These are phyloP conservation scores for Hymenoscyphus scutula DNA, from an alignment of 2,329 filamentous ascomycete genomes.

Conservation along the genomic window DNA sequence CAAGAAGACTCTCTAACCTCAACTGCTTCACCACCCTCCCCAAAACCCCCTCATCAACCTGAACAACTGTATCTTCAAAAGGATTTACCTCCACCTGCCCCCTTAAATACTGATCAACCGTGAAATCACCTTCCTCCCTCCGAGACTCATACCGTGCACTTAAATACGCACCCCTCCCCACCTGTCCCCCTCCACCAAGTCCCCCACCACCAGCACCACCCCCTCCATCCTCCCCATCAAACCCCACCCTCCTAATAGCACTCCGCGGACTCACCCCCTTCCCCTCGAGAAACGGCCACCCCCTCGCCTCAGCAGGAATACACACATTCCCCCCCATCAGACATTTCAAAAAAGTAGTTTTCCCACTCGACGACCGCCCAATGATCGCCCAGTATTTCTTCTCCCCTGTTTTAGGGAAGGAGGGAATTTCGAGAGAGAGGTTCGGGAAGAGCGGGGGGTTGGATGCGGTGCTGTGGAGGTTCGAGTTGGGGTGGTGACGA, in stretches of 20 bases:
- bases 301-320: constrained; percentile 70
- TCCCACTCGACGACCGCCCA: constrained; percentile 73
- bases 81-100: constrained; percentile 84
- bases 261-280: constrained; percentile 55
- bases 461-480: constrained; percentile 37
- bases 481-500: constrained; percentile 63
- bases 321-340: constrained; percentile 75
- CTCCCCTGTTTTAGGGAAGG: constrained; percentile 41
- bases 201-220: constrained; percentile 73
- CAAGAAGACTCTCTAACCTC: constrained; percentile 63
- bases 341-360: constrained; percentile 80
- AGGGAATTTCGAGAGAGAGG: constrained; percentile 68
- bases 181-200: constrained; percentile 54
- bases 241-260: constrained; percentile 88
- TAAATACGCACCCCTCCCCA: constrained; percentile 73
- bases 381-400: constrained; percentile 76
- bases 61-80: constrained; percentile 50
- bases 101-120: constrained; percentile 73
- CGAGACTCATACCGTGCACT: constrained; percentile 88
- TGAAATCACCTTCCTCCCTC: constrained; percentile 84
- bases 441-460: constrained; percentile 74
- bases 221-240: constrained; percentile 68
- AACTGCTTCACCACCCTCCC: constrained; percentile 67
- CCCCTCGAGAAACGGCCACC: constrained; percentile 74
- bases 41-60: constrained; percentile 52